These are phyloP conservation scores for Malbranchea zuffiana DNA, from an alignment of 2,329 filamentous ascomycete species.

Conservation along the genomic window DNA sequence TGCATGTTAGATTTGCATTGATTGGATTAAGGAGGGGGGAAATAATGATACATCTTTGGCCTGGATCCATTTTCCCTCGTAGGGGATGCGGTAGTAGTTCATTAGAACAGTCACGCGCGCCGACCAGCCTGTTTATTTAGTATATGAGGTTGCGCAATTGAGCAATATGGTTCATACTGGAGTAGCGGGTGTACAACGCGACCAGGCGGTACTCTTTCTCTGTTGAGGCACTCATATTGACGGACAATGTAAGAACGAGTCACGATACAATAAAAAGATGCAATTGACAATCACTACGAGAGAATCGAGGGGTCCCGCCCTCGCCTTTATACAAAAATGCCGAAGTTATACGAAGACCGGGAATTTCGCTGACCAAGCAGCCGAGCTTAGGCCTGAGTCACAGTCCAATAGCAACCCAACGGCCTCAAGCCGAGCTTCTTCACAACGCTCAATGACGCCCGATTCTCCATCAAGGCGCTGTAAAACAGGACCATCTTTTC, in stretches of 20 bases:
- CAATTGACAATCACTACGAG: no score
- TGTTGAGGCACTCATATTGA: constrained; percentile 1
- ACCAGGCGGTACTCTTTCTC: constrained; percentile 22
- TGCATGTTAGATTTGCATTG: no score
- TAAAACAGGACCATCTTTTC: neutral
- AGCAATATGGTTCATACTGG: constrained; percentile 17
- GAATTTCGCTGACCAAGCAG: no score
- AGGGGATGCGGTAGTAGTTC: constrained; percentile 27
- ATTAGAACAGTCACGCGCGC: constrained; percentile 24
- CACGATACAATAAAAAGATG: neutral
- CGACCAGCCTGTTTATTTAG: constrained; percentile 23
- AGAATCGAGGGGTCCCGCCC: no score
- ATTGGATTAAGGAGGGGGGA: neutral
- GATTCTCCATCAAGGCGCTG: neutral
- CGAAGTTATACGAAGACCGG: no score
- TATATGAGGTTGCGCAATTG: neutral
- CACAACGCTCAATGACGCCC: neutral
- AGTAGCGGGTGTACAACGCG: constrained; percentile 25
- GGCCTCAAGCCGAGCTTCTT: neutral
- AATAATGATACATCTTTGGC: neutral
- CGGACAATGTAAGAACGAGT: neutral
- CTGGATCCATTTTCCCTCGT: constrained; percentile 21
- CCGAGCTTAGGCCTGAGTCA: no score
- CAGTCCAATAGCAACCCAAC: neutral
- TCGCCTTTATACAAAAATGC: no score